Conservation (phyloP, 1,139 yeast species). For the Pichia sp. region DNA sequence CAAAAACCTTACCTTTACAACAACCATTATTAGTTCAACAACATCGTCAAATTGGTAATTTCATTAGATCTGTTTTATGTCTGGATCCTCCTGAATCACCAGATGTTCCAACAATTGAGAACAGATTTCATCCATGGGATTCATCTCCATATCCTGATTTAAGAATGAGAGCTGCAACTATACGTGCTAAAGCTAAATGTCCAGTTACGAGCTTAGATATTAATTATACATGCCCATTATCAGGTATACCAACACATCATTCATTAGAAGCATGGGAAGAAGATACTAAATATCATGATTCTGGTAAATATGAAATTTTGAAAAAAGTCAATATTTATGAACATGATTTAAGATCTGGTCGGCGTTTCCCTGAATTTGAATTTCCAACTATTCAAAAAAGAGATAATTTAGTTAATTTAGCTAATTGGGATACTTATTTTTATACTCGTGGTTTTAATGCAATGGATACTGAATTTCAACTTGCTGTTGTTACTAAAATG, state of each 20-base stretch:
- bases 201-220: conserved; percentile 84
- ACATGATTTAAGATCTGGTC: conserved; percentile 89
- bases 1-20: conserved; percentile 7
- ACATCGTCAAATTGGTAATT: conserved; percentile 35
- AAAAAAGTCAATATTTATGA: conserved; percentile 87
- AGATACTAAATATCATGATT: conserved; percentile 66
- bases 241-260: conserved; percentile 96
- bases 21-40: neutral
- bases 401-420: conserved; percentile 72
- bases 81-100: conserved; percentile 58
- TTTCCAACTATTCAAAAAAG: conserved; percentile 78
- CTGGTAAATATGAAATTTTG: conserved; percentile 63
- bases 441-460: conserved; percentile 91
- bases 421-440: conserved; percentile 87
- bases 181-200: conserved; percentile 81
- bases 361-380: conserved; percentile 91
- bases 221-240: conserved; percentile 80
- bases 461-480: conserved; percentile 93
- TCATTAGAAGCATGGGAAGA: conserved; percentile 82
- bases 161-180: conserved; percentile 86
- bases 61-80: conserved; percentile 53
- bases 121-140: conserved; percentile 81
- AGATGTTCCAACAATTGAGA: conserved; percentile 58
- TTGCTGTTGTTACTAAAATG: conserved; percentile 93
- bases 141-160: conserved; percentile 84